Evolutionary conservation across 2,329 filamentous ascomycete species (phyloP).

Genomic region (Karstenula rhodostoma): DNA sequence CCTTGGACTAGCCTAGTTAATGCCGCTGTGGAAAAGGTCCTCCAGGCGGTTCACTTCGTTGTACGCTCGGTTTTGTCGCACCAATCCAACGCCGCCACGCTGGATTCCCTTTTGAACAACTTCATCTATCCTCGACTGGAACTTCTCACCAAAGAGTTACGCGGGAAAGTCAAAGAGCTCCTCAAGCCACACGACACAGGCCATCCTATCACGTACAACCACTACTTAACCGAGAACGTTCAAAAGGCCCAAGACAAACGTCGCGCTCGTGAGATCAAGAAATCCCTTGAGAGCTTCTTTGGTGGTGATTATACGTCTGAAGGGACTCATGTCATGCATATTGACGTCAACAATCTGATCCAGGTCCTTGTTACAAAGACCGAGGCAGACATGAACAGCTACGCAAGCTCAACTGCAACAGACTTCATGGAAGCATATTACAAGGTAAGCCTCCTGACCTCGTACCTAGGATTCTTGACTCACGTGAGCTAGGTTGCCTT

Average conservation of each 20-base stretch:
- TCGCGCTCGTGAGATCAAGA: slow-evolving; percentile 21
- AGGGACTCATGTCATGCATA: slow-evolving; percentile 1
- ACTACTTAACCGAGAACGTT: slow-evolving; percentile 47
- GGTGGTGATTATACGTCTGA: slow-evolving; percentile 15
- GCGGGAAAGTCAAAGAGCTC: slow-evolving; percentile 22
- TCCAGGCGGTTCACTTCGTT: slow-evolving; percentile 14
- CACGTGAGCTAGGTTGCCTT: slow-evolving; percentile 47
- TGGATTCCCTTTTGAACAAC: slow-evolving; percentile 4
- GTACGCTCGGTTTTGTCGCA: slow-evolving; percentile 15
- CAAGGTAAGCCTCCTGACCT: slow-evolving; percentile 18
- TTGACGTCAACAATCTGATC: slow-evolving; percentile 24
- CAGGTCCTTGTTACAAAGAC: slow-evolving; percentile 21
- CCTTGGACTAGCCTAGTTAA: slow-evolving; percentile 25
- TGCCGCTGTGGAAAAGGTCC: slow-evolving; percentile 7
- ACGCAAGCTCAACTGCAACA: slow-evolving; percentile 37
- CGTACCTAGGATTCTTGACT: not conserved
- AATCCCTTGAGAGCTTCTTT: slow-evolving; percentile 21
- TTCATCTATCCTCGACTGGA: slow-evolving; percentile 20
- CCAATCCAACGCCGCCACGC: slow-evolving; percentile 15
- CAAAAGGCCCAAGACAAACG: slow-evolving; percentile 38
- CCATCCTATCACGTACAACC: slow-evolving; percentile 49
- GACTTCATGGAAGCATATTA: slow-evolving; percentile 45
- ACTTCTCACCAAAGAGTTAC: slow-evolving; percentile 11
- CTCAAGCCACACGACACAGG: slow-evolving; percentile 26
- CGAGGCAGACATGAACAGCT: slow-evolving; percentile 39